Conservation (phyloP, 2,329 filamentous ascomycete species). For the Botrytis galanthina region DNA sequence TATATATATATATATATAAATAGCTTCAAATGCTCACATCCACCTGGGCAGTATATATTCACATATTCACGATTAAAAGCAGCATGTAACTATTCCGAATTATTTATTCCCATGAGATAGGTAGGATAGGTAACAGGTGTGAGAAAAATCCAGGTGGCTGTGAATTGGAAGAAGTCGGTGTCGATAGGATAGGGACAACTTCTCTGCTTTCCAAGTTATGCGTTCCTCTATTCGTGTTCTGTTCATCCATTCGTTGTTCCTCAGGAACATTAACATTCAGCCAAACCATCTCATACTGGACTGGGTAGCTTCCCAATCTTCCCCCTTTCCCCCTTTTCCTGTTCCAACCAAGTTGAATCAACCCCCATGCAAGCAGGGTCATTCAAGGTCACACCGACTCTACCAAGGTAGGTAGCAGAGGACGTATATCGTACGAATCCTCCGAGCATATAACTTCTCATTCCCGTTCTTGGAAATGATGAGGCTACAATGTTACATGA, state of each 20-base stretch:
- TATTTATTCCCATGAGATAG: not conserved
- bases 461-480: not conserved
- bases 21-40: not conserved
- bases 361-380: slow-evolving; percentile 4
- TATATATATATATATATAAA: not conserved
- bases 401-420: not conserved
- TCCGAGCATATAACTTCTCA: not conserved
- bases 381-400: slow-evolving; percentile 14
- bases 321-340: slow-evolving; percentile 2
- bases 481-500: not conserved
- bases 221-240: not conserved
- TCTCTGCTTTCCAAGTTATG: not conserved
- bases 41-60: no score
- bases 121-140: not conserved
- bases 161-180: slow-evolving; percentile 10
- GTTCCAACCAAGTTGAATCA: not conserved
- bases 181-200: not conserved
- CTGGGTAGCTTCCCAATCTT: not conserved
- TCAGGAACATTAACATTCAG: not conserved
- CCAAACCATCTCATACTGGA: not conserved
- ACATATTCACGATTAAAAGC: slow-evolving; percentile 2
- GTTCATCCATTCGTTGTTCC: not conserved
- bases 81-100: slow-evolving; percentile 16
- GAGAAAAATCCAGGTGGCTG: slow-evolving; percentile 17
- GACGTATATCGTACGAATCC: not conserved